phyloP scores from a whole-genome alignment of 495 filamentous ascomycete genomes.

The Monascus purpureus region DNA sequence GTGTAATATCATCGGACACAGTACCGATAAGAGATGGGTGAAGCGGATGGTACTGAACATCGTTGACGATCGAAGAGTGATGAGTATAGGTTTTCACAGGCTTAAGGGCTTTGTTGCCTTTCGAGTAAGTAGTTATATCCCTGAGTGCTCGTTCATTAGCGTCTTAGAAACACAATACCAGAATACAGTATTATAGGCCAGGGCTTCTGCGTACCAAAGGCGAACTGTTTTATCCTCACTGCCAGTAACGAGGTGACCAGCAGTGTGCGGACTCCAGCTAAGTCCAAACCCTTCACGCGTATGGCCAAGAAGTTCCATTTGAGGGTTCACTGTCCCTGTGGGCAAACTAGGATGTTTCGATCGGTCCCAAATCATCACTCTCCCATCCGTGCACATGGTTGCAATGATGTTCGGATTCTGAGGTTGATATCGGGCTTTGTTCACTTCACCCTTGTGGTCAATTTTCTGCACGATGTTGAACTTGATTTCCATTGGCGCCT shows the following conservation, averaged over 20 bases:
- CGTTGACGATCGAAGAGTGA: slow-evolving; percentile 84
- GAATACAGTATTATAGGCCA: too few species aligned
- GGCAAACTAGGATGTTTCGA: slow-evolving; percentile 77
- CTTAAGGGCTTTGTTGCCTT: slow-evolving; percentile 53
- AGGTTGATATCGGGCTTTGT: slow-evolving; percentile 95
- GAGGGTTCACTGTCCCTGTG: slow-evolving; percentile 56
- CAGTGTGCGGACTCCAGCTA: slow-evolving; percentile 75
- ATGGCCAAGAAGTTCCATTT: slow-evolving; percentile 78
- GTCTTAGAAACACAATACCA: background rate
- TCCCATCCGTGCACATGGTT: slow-evolving; percentile 77
- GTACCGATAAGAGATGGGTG: slow-evolving; percentile 73
- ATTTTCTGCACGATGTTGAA: slow-evolving; percentile 91
- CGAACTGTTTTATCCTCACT: slow-evolving; percentile 83
- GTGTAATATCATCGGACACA: slow-evolving; percentile 87
- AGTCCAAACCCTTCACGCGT: slow-evolving; percentile 87
- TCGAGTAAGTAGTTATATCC: slow-evolving; percentile 62
- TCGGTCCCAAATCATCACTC: slow-evolving; percentile 84
- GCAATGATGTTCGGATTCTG: slow-evolving; percentile 97
- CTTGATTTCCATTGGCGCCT: slow-evolving; percentile 54
- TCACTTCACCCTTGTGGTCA: slow-evolving; percentile 91
- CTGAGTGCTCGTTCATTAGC: slow-evolving; percentile 26
- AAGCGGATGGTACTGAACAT: slow-evolving; percentile 85
- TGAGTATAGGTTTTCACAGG: slow-evolving; percentile 68
- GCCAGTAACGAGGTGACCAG: slow-evolving; percentile 75
- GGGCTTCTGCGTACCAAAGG: slow-evolving; percentile 64